Conservation (phyloP, 73 alveolate species). For the Breviolum minutum region DNA sequence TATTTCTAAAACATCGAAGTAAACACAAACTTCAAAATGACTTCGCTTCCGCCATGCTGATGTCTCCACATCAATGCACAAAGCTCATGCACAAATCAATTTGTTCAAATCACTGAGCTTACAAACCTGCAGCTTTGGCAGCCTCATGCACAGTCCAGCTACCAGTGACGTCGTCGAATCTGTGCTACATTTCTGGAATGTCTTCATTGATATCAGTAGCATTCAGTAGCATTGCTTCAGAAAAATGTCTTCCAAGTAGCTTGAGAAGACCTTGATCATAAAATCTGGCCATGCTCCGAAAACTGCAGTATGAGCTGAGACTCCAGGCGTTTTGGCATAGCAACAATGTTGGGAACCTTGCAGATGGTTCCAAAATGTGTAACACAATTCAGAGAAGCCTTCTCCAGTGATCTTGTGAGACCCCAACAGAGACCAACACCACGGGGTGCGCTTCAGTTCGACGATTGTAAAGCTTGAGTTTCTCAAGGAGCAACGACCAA, state of each 20-base stretch:
- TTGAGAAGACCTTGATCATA: no score
- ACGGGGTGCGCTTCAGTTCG: no score
- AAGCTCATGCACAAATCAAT: not conserved
- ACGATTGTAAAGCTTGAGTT: no score
- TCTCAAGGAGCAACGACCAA: not conserved
- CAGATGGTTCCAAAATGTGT: not conserved
- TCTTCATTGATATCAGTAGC: not conserved
- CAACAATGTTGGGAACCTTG: conserved; percentile 35
- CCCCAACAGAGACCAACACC: no score
- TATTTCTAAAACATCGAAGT: not conserved
- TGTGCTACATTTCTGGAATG: not conserved
- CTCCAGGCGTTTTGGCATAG: conserved; percentile 41
- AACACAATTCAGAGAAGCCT: not conserved
- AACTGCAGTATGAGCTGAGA: not conserved
- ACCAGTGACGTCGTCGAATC: not conserved
- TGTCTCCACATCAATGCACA: no score
- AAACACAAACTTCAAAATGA: no score
- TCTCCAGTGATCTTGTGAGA: no score
- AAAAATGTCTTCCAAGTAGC: no score
- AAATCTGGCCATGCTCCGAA: no score
- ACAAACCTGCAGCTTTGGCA: conserved; percentile 54
- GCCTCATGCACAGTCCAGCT: not conserved
- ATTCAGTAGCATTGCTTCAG: no score
- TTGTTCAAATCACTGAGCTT: not conserved
- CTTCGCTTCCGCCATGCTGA: no score